These are phyloP conservation scores for Chaetomium sp. DNA, from an alignment of 2,329 filamentous ascomycete genomes.

Conservation along the genomic window DNA sequence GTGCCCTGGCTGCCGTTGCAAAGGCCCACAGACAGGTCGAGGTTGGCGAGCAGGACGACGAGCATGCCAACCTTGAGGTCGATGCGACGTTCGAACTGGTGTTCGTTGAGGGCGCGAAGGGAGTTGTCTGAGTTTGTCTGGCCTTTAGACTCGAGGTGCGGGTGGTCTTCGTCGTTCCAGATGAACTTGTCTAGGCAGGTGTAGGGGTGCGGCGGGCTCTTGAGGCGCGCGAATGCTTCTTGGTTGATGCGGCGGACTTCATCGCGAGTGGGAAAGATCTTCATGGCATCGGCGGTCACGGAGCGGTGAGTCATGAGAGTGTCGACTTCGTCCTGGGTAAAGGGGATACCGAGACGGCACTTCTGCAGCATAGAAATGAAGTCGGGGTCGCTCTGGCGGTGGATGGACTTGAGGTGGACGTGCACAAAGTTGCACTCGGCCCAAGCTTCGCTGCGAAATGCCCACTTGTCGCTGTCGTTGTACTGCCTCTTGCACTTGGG, in stretches of 20 bases:
- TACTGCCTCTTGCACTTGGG: conserved; percentile 42
- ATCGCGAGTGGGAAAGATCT: conserved; percentile 47
- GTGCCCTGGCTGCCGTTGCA: conserved; percentile 53
- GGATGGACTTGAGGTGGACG: conserved; percentile 56
- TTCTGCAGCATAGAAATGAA: conserved; percentile 61
- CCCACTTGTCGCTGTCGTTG: conserved; percentile 58
- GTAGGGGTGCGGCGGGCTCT: conserved; percentile 37
- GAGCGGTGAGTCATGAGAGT: conserved; percentile 50
- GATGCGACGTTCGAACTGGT: conserved; percentile 48
- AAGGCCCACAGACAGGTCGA: conserved; percentile 46
- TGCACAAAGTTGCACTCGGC: conserved; percentile 54
- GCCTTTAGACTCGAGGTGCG: conserved; percentile 36
- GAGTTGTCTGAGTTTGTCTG: conserved; percentile 35
- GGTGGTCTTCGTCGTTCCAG: conserved; percentile 39
- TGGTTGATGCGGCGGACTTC: conserved; percentile 45
- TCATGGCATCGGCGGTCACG: conserved; percentile 47
- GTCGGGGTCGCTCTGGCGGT: conserved; percentile 56
- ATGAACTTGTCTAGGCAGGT: conserved; percentile 47
- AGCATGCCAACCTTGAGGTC: conserved; percentile 54
- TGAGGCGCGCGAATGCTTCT: conserved; percentile 35
- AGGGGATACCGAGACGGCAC: conserved; percentile 50
- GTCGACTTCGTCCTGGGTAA: conserved; percentile 43
- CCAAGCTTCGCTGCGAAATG: conserved; percentile 61
- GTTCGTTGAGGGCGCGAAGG: conserved; percentile 45
- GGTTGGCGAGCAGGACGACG: conserved; percentile 55